phyloP scores from a whole-genome alignment of 1,284 basidiomycete species.

The Papiliotrema laurentii region DNA sequence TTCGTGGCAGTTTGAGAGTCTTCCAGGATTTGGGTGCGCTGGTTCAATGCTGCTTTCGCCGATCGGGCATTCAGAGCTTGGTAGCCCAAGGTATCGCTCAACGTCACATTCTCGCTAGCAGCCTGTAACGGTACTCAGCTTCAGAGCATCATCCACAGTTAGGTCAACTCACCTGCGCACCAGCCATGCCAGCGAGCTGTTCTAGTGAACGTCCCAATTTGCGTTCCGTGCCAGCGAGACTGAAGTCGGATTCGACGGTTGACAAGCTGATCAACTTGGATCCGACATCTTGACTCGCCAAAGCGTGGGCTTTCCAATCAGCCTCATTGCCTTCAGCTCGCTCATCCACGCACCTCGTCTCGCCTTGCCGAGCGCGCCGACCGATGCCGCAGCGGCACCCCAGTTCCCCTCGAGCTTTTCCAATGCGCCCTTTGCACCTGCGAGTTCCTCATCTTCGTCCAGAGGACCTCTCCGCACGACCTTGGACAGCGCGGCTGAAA shows the following conservation, averaged over 20 bases:
- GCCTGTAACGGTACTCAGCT: slow-evolving; percentile 46
- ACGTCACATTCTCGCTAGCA: slow-evolving; percentile 83
- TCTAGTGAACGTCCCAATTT: slow-evolving; percentile 83
- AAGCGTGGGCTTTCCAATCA: slow-evolving; percentile 65
- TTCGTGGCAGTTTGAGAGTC: slow-evolving; percentile 89
- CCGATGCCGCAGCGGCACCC: slow-evolving; percentile 77
- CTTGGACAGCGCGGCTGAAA: slow-evolving; percentile 44
- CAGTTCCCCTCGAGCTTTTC: slow-evolving; percentile 85
- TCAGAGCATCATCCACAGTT: not conserved
- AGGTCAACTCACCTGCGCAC: slow-evolving; percentile 58
- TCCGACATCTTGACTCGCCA: slow-evolving; percentile 75
- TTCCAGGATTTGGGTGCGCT: slow-evolving; percentile 80
- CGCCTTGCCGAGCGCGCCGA: slow-evolving; percentile 75
- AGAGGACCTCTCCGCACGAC: slow-evolving; percentile 44
- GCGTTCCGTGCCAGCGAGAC: slow-evolving; percentile 69
- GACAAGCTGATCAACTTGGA: slow-evolving; percentile 82
- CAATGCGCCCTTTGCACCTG: slow-evolving; percentile 79
- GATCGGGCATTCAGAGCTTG: slow-evolving; percentile 91
- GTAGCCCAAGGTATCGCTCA: slow-evolving; percentile 87
- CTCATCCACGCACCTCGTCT: slow-evolving; percentile 73
- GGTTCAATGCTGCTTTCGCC: slow-evolving; percentile 79
- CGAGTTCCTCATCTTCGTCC: slow-evolving; percentile 61
- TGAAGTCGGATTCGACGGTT: slow-evolving; percentile 76
- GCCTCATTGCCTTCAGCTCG: not conserved
- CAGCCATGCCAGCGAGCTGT: slow-evolving; percentile 73